These are phyloP conservation scores for Pistacia vera DNA, from an alignment of 345 rosid species.

Conservation along the genomic window DNA sequence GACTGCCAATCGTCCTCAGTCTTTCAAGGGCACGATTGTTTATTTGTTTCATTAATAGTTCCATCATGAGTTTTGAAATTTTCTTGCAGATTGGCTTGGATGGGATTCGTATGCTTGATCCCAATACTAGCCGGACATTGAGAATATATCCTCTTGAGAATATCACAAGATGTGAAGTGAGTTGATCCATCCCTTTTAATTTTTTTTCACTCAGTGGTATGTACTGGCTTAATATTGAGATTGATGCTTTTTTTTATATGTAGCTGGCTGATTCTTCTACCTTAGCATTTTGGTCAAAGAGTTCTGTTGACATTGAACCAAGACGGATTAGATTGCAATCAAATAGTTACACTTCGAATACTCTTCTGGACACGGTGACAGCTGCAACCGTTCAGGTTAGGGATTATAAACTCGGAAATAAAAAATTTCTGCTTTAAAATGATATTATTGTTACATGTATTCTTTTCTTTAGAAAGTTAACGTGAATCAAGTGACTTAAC, in stretches of 20 bases:
- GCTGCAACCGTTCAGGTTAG: conserved; percentile 98
- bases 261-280: conserved; percentile 84
- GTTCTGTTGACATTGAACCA: conserved; percentile 88
- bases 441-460: neutral
- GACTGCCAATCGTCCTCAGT: no score
- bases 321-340: conserved; percentile 95
- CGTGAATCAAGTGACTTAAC: neutral
- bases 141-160: conserved; percentile 97
- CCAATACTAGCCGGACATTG: conserved; percentile 72
- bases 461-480: neutral
- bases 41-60: neutral
- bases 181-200: conserved; percentile 15
- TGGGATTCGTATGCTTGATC: conserved; percentile 97
- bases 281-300: conserved; percentile 97
- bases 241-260: conserved; percentile 5
- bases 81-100: conserved; percentile 88
- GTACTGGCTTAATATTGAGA: conserved; percentile 15
- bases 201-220: conserved; percentile 8
- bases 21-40: neutral
- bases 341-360: conserved; percentile 81
- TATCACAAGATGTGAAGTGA: conserved; percentile 93
- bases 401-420: neutral
- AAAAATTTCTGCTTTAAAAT: neutral
- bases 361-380: conserved; percentile 89
- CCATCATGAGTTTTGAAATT: no score